phyloP scores from a whole-genome alignment of 768 basidiomycete species.

The Sporobolomyces pararoseus region DNA sequence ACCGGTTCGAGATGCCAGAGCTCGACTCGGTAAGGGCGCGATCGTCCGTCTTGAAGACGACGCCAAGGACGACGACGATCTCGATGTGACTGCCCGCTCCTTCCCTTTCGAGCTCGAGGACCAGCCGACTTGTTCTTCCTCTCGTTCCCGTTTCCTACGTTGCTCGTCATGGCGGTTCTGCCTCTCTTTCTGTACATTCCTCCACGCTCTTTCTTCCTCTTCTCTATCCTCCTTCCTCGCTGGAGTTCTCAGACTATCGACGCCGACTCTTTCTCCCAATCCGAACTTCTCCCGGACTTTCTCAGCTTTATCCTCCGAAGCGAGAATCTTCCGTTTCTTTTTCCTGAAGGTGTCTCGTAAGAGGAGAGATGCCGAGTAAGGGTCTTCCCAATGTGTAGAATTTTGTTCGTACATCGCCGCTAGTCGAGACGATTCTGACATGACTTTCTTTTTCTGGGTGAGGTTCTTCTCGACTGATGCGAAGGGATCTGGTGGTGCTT shows the following conservation, averaged over 20 bases:
- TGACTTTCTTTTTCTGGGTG: constrained; percentile 66
- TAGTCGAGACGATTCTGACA: constrained; percentile 73
- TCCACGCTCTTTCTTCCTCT: constrained; percentile 60
- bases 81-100: neutral
- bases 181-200: constrained; percentile 58
- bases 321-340: constrained; percentile 74
- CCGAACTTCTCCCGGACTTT: constrained; percentile 70
- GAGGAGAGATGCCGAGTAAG: constrained; percentile 71
- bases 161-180: neutral
- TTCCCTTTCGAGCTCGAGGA: constrained; percentile 3
- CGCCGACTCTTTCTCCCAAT: constrained; percentile 63
- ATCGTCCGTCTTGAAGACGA: neutral
- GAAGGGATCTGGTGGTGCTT: constrained; percentile 69
- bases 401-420: constrained; percentile 73
- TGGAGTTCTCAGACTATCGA: constrained; percentile 56
- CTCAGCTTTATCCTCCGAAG: constrained; percentile 67
- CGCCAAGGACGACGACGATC: neutral
- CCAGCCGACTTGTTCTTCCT: constrained; percentile 27
- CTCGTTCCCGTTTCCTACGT: neutral
- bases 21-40: neutral
- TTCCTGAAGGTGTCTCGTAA: constrained; percentile 77
- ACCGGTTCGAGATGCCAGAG: no score
- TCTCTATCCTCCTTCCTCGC: constrained; percentile 53
- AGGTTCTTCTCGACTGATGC: constrained; percentile 84
- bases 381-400: constrained; percentile 76